phyloP scores from a whole-genome alignment of 306 rosid genomes.

The Lithocarpus polystachyus region DNA sequence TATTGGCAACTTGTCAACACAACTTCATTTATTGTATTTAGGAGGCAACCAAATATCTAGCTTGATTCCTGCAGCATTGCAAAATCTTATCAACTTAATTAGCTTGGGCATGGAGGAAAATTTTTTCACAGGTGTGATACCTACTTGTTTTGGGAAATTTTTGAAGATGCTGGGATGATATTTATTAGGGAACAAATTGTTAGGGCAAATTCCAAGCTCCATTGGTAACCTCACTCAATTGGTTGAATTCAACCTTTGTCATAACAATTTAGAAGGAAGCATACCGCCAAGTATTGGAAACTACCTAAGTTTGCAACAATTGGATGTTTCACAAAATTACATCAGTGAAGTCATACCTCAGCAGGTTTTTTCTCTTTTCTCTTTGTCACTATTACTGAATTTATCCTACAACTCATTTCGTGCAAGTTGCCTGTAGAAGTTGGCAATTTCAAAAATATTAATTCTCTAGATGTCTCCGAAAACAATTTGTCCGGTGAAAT shows the following conservation, averaged over 20 bases:
- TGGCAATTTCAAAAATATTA: neutral
- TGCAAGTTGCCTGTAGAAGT: slow-evolving; percentile 7
- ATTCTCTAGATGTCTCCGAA: neutral
- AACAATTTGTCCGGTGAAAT: slow-evolving; percentile 2
- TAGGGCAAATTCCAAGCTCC: slow-evolving; percentile 1
- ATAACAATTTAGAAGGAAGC: neutral
- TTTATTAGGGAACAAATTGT: neutral
- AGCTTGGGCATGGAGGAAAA: neutral
- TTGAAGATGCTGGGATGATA: neutral
- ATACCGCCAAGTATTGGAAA: neutral
- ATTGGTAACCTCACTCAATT: neutral
- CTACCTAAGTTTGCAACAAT: neutral
- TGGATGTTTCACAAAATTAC: neutral
- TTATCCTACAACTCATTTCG: slow-evolving; percentile 7
- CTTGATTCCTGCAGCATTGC: neutral
- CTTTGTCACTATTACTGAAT: neutral
- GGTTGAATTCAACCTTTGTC: too few species aligned
- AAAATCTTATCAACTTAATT: neutral
- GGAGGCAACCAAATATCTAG: neutral
- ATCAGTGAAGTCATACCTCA: neutral
- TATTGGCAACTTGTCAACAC: slow-evolving; percentile 3
- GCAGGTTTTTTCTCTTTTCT: neutral
- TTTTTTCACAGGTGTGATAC: neutral
- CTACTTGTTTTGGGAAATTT: neutral
- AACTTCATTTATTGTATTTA: neutral